Percentiles rank a stretch among this genome's conserved stretches.
Evolutionary conservation across 1,284 basidiomycete genomes (phyloP).

Genomic region (Marasmius oreades): DNA sequence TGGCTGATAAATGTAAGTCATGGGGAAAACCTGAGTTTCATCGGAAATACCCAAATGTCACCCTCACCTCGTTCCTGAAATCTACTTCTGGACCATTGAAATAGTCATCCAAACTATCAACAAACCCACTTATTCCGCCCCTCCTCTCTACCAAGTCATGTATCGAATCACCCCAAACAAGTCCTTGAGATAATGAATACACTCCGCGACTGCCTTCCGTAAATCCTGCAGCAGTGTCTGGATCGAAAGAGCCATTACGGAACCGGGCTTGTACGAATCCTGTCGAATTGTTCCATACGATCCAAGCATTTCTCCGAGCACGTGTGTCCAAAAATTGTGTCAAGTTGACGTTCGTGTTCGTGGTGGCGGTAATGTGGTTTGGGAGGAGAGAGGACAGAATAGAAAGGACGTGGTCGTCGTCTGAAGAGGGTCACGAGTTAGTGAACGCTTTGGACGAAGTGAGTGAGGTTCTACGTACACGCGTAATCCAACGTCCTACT

Average conservation of each 20-base stretch:
- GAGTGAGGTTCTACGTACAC: conserved; percentile 36
- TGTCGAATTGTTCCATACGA: conserved; percentile 53
- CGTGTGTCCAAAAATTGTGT: conserved; percentile 47
- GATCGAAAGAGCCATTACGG: not conserved
- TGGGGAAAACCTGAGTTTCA: not conserved
- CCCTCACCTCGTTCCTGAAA: conserved; percentile 73
- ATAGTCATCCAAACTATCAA: conserved; percentile 70
- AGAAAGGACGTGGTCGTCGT: conserved; percentile 76
- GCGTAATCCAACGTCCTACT: conserved; percentile 79
- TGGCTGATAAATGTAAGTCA: conserved; percentile 37
- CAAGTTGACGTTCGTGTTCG: conserved; percentile 34
- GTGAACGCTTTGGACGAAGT: not conserved
- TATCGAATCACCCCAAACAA: conserved; percentile 42
- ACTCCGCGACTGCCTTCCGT: conserved; percentile 76
- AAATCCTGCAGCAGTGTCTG: conserved; percentile 31
- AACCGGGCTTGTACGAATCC: conserved; percentile 69
- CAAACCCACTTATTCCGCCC: conserved; percentile 66
- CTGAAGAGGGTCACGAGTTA: conserved; percentile 31
- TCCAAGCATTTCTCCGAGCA: conserved; percentile 53
- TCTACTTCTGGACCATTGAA: conserved; percentile 81
- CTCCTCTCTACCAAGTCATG: conserved; percentile 58
- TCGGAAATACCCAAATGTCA: not conserved
- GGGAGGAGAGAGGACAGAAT: conserved; percentile 45
- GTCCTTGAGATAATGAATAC: conserved; percentile 76
- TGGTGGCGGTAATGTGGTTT: not conserved